phyloP scores from a whole-genome alignment of 495 filamentous ascomycete genomes.

The Podospora anserina region DNA sequence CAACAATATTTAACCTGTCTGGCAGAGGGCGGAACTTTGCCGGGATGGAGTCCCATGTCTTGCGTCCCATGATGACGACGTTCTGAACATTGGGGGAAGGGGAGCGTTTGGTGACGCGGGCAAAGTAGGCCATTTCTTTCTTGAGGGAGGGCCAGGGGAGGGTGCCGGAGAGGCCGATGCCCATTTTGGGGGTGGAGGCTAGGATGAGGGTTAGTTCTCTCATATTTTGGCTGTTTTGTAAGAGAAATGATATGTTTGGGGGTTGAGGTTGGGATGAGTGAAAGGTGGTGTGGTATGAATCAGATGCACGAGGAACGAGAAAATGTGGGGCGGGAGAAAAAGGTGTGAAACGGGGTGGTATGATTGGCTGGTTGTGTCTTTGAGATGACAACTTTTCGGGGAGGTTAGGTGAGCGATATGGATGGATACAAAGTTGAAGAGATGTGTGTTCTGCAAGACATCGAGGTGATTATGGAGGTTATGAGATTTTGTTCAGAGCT shows the following conservation, averaged over 20 bases:
- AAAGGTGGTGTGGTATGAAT: neutral
- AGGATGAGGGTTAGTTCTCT: constrained; percentile 70
- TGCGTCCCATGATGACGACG: constrained; percentile 93
- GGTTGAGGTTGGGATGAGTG: neutral
- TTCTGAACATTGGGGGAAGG: constrained; percentile 43
- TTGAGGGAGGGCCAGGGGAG: constrained; percentile 88
- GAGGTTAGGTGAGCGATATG: too few relatives aligned
- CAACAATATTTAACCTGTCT: constrained; percentile 72
- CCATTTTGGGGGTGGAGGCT: constrained; percentile 71
- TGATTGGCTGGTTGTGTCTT: neutral
- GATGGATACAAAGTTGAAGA: too few relatives aligned
- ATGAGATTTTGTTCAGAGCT: too few relatives aligned
- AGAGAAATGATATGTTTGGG: neutral
- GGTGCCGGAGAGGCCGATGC: constrained; percentile 75
- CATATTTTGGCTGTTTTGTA: constrained; percentile 10
- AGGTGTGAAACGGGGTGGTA: neutral
- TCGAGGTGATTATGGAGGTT: too few relatives aligned
- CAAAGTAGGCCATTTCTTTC: constrained; percentile 91
- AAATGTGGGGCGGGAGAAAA: neutral
- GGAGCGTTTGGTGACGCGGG: constrained; percentile 74
- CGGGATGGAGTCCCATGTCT: constrained; percentile 90
- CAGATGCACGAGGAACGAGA: neutral
- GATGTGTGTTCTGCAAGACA: too few relatives aligned
- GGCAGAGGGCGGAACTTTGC: constrained; percentile 70
- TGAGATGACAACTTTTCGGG: too few relatives aligned